Evolutionary conservation across 164 flowering plant species (phyloP), one percentile per base, ranked within the genome.

Genomic region (Aristolochia contorta): DNA sequence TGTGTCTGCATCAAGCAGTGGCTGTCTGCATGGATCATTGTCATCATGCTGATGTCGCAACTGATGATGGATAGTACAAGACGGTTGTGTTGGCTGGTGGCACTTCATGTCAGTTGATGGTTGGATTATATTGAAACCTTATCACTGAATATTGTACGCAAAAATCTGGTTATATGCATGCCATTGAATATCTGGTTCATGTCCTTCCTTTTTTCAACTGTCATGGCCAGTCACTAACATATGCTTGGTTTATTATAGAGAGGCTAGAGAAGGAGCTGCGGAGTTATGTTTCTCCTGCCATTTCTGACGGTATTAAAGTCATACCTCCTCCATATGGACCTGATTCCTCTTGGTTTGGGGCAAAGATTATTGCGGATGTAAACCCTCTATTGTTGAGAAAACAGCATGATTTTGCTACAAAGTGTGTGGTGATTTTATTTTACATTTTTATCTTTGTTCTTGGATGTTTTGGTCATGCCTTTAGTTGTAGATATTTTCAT

Each of bases 21-120:
- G 96, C 87, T 54, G 92, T 84, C 58, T 89, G 97, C 73, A 87
- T 93, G 84, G 94, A 93, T 61, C 98, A 88, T 70, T 87, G 94
- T 67, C 79, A 78, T 57, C 80, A 72, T 66, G 84, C 87, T 33
- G 87, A 81, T 33, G 60, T 83, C 64, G 64, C 75, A 0, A 72
- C 67, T 53, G 91, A 92, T 68, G 80, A 80, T 66, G 51, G 75
- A 72, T 93, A 97, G 98, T 93, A 73, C 80, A 87, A 87, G 80
- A 90, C 91, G 32, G 79, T 93, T 16, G 92, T 90, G 25, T 79
- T 93, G 75, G 72, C 94, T 9, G 98, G 98, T 47, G 98, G 98
- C 16, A 74, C 70, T 61, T 89, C 97, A 41, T 84, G 98, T 68
- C 43, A 37, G 9, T 3, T 37, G 43, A 10, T 37, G 43, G 3